A percentile compares a stretch with the other conserved stretches of the same genome.
Evolutionary conservation across 2,329 filamentous ascomycete species (phyloP).

Genomic region (Talaromyces sp.): DNA sequence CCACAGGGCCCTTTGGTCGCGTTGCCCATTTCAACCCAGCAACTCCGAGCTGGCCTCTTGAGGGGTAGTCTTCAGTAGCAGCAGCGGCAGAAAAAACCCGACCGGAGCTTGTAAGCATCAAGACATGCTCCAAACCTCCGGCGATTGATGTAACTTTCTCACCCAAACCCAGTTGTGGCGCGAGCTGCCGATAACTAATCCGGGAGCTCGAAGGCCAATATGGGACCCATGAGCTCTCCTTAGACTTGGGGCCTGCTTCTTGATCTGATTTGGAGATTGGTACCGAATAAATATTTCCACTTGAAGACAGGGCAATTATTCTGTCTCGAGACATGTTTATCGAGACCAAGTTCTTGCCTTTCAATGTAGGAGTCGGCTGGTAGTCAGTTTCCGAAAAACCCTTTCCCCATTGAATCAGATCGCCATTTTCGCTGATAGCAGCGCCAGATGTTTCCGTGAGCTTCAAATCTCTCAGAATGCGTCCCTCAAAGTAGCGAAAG

Average conservation of each 20-base stretch:
- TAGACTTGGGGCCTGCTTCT: slow-evolving; percentile 55
- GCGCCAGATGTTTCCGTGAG: slow-evolving; percentile 76
- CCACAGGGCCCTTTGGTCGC: slow-evolving; percentile 70
- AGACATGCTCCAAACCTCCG: slow-evolving; percentile 77
- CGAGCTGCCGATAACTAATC: slow-evolving; percentile 68
- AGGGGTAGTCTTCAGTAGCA: slow-evolving; percentile 71
- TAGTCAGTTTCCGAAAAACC: slow-evolving; percentile 63
- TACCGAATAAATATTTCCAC: slow-evolving; percentile 77
- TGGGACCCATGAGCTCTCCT: slow-evolving; percentile 66
- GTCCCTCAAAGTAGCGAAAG: slow-evolving; percentile 76
- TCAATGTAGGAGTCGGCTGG: slow-evolving; percentile 66
- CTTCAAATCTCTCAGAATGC: slow-evolving; percentile 81
- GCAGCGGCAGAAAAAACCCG: slow-evolving; percentile 86
- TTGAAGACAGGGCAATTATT: slow-evolving; percentile 70
- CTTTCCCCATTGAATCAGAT: slow-evolving; percentile 86
- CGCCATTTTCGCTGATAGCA: slow-evolving; percentile 80
- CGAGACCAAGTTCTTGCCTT: slow-evolving; percentile 73
- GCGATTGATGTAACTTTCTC: slow-evolving; percentile 72
- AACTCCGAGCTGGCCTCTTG: slow-evolving; percentile 79
- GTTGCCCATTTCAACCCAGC: slow-evolving; percentile 76
- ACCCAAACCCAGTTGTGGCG: slow-evolving; percentile 61
- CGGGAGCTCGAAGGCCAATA: slow-evolving; percentile 59
- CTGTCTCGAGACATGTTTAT: slow-evolving; percentile 76
- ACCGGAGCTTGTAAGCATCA: slow-evolving; percentile 78
- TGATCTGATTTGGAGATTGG: slow-evolving; percentile 73